Evolutionary conservation across 2,329 filamentous ascomycete genomes (phyloP).

Genomic region (Cephalotrichum gorgonifer): DNA sequence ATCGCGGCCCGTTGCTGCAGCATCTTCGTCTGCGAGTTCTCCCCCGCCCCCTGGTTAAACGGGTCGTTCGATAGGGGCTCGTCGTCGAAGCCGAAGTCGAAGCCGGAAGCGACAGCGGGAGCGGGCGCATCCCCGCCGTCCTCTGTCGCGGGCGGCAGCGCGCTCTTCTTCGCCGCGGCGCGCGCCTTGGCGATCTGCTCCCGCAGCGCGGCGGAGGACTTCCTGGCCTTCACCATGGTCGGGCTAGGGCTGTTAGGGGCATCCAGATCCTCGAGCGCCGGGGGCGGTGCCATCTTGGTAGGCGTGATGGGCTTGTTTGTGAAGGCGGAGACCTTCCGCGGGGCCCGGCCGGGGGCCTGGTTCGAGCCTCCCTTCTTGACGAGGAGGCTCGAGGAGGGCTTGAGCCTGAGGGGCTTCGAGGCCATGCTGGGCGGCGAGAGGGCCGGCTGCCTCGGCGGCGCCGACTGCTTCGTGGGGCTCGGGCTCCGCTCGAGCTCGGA

Average conservation of each 20-base stretch:
- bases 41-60: constrained; percentile 56
- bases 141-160: constrained; percentile 19
- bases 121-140: neutral
- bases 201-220: constrained; percentile 70
- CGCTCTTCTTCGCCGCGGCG: constrained; percentile 57
- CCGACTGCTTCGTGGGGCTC: constrained; percentile 2
- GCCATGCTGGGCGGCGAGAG: neutral
- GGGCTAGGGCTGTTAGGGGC: constrained; percentile 1
- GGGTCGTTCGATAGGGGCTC: constrained; percentile 36
- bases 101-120: constrained; percentile 16
- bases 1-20: constrained; percentile 62
- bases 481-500: constrained; percentile 1
- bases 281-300: neutral
- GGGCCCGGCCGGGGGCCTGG: constrained; percentile 9
- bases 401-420: neutral
- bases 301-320: constrained; percentile 6
- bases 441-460: neutral
- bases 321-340: constrained; percentile 8
- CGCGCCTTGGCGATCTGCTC: constrained; percentile 92
- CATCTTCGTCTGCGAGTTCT: constrained; percentile 52
- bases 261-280: constrained; percentile 4
- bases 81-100: constrained; percentile 25
- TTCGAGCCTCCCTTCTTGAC: constrained; percentile 3
- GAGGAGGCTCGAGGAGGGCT: neutral
- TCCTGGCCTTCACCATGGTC: constrained; percentile 24